A percentile compares a stretch with the other conserved stretches of the same genome.
Evolutionary conservation across 257 asterid species (phyloP).

Genomic region (Solanum sejunctum): DNA sequence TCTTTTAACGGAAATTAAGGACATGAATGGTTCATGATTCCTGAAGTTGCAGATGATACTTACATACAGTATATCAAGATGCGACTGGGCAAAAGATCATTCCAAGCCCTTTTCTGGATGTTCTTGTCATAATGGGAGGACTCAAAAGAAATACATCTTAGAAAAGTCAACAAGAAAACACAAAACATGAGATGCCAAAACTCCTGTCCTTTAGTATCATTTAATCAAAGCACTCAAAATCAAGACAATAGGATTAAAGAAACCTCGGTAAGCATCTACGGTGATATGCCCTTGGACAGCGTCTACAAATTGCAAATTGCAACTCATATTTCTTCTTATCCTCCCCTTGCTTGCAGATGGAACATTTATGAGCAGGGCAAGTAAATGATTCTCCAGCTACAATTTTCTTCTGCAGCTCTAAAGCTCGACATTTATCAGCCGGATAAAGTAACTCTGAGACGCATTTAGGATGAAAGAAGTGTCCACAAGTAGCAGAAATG

Average conservation of each 20-base stretch:
- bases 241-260: neutral
- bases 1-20: neutral
- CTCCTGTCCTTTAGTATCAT: neutral
- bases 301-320: conserved; percentile 67
- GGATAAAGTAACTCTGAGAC: conserved; percentile 36
- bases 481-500: conserved; percentile 73
- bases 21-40: neutral
- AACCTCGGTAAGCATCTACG: conserved; percentile 75
- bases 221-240: conserved; percentile 1
- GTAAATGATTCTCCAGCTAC: conserved; percentile 52
- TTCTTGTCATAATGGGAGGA: conserved; percentile 11
- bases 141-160: conserved; percentile 34
- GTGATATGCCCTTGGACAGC: conserved; percentile 69
- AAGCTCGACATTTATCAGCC: conserved; percentile 24
- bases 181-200: neutral
- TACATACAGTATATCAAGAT: conserved; percentile 68
- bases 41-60: conserved; percentile 3
- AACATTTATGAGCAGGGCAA: conserved; percentile 68
- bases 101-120: conserved; percentile 52
- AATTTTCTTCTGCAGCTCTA: conserved; percentile 26
- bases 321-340: conserved; percentile 29
- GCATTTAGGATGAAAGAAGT: conserved; percentile 63
- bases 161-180: neutral
- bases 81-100: conserved; percentile 38
- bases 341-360: conserved; percentile 43